Conservation (phyloP, 371 early-diverging fungal genomes). For the Saksenaea vasiformis region DNA sequence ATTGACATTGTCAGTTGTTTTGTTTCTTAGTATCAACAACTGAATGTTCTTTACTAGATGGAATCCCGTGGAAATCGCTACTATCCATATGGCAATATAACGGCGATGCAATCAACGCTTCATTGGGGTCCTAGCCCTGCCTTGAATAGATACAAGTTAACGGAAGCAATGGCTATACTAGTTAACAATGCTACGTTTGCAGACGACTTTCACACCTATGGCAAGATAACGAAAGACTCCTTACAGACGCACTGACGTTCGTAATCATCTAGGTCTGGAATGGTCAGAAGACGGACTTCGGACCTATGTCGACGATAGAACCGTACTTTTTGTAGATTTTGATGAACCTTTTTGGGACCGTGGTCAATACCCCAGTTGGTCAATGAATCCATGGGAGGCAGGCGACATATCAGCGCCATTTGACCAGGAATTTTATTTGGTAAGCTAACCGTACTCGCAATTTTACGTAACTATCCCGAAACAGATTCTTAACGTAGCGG, state of each 20-base stretch:
- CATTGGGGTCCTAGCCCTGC: constrained; percentile 65
- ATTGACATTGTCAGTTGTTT: constrained; percentile 42
- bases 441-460: constrained; percentile 12
- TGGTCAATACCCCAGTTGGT: constrained; percentile 47
- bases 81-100: constrained; percentile 48
- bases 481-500: constrained; percentile 68
- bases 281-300: constrained; percentile 63
- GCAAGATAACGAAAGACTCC: constrained; percentile 4
- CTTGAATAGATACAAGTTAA: constrained; percentile 42
- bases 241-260: not conserved
- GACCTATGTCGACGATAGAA: constrained; percentile 62
- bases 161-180: constrained; percentile 39
- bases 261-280: constrained; percentile 40
- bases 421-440: constrained; percentile 66
- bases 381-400: constrained; percentile 57
- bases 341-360: constrained; percentile 47
- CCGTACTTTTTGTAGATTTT: constrained; percentile 60
- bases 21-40: not conserved
- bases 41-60: constrained; percentile 21
- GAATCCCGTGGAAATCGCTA: constrained; percentile 65
- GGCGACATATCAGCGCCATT: constrained; percentile 62
- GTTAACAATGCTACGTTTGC: constrained; percentile 39
- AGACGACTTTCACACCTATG: constrained; percentile 46
- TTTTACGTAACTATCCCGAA: constrained; percentile 13
- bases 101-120: constrained; percentile 52